phyloP scores from a whole-genome alignment of 2,329 filamentous ascomycete species.

The Aspergillus thermomutatus region DNA sequence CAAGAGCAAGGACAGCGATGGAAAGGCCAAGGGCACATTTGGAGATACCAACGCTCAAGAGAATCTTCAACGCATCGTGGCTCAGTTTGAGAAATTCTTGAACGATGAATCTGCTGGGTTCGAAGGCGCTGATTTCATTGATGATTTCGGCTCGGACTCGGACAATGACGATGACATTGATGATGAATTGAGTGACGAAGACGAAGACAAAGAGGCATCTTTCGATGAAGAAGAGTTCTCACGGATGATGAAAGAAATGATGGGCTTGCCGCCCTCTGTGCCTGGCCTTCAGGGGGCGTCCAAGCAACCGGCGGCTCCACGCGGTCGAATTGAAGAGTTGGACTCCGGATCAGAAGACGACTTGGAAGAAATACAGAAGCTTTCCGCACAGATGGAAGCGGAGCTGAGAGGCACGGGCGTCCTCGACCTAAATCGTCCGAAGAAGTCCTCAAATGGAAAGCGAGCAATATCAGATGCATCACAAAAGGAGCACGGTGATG shows the following conservation, averaged over 20 bases:
- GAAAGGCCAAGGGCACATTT: slow-evolving; percentile 33
- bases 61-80: slow-evolving; percentile 83
- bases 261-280: slow-evolving; percentile 60
- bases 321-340: slow-evolving; percentile 44
- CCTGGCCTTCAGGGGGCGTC: slow-evolving; percentile 21
- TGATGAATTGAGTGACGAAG: slow-evolving; percentile 56
- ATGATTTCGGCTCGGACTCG: slow-evolving; percentile 68
- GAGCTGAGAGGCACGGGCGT: slow-evolving; percentile 47
- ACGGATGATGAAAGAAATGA: slow-evolving; percentile 87
- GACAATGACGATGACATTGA: slow-evolving; percentile 52
- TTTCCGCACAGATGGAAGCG: slow-evolving; percentile 46
- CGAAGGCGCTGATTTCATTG: slow-evolving; percentile 69
- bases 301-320: slow-evolving; percentile 16
- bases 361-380: slow-evolving; percentile 53
- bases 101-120: slow-evolving; percentile 78
- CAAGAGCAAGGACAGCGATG: slow-evolving; percentile 25
- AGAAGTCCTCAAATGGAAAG: slow-evolving; percentile 14
- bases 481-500: slow-evolving; percentile 16
- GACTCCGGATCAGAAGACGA: slow-evolving; percentile 54
- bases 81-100: slow-evolving; percentile 87
- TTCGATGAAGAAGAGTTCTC: slow-evolving; percentile 85
- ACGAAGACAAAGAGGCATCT: slow-evolving; percentile 70
- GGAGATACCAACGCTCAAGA: slow-evolving; percentile 45
- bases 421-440: slow-evolving; percentile 35
- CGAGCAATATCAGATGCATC: slow-evolving; percentile 25